Percentiles rank a stretch among this genome's conserved stretches.
These are phyloP conservation scores for Leptodermis oblonga DNA, from an alignment of 257 asterid genomes.

Conservation along the genomic window DNA sequence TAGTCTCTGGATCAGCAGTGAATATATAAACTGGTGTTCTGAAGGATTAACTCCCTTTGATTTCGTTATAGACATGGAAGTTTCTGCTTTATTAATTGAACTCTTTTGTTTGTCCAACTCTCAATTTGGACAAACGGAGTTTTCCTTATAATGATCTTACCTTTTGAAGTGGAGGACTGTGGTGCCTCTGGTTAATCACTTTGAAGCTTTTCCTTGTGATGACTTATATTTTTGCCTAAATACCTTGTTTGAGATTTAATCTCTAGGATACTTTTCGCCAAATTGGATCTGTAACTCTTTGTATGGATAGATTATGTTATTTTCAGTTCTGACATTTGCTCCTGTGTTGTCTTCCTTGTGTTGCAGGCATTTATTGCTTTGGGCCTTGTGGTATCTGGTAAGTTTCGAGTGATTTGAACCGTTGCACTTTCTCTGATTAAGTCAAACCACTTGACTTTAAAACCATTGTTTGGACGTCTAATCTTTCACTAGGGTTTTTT, in stretches of 20 bases:
- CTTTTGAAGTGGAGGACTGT: neutral
- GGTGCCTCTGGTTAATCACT: neutral
- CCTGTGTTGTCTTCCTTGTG: slow-evolving; percentile 15
- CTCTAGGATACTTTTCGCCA: neutral
- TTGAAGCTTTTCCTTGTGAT: neutral
- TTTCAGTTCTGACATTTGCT: slow-evolving; percentile 1
- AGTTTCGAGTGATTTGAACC: slow-evolving; percentile 25
- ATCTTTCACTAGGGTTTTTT: neutral
- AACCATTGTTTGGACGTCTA: neutral
- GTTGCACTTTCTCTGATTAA: neutral
- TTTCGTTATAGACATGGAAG: neutral
- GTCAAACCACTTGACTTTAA: neutral
- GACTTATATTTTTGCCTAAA: neutral
- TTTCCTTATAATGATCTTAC: neutral
- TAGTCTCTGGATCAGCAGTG: too few species aligned
- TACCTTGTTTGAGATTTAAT: neutral
- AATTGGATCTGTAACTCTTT: too few species aligned
- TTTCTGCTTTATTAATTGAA: neutral
- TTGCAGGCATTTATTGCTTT: slow-evolving; percentile 66
- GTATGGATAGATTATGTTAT: neutral
- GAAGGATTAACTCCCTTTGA: too few species aligned
- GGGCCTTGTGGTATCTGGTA: slow-evolving; percentile 85
- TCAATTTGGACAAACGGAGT: neutral
- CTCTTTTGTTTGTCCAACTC: too few species aligned
- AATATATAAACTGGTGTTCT: too few species aligned